phyloP scores from a whole-genome alignment of 2,329 filamentous ascomycete genomes.

The Elsinoe perseae region DNA sequence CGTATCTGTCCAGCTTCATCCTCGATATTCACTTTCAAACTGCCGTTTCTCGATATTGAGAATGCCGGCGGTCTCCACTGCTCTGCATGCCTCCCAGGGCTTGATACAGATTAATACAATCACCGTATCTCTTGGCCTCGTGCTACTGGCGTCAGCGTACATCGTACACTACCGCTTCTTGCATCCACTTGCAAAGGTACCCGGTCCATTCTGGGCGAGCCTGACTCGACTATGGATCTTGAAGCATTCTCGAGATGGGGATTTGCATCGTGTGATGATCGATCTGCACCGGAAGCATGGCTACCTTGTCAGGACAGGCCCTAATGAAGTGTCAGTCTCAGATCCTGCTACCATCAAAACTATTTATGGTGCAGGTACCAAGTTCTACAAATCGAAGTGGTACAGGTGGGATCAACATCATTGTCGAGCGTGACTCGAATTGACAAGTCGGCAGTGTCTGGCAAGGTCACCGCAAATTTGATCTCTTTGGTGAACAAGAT shows the following conservation, averaged over 20 bases:
- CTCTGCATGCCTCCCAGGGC: slow-evolving; percentile 7
- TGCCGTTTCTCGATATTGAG: background rate
- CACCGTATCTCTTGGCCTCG: slow-evolving; percentile 10
- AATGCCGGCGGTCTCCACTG: slow-evolving; percentile 8
- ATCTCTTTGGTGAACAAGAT: slow-evolving; percentile 35
- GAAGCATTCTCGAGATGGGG: slow-evolving; percentile 27
- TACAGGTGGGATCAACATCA: slow-evolving; percentile 25
- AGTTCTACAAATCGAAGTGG: slow-evolving; percentile 36
- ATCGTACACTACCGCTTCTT: slow-evolving; percentile 24
- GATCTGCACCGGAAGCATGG: slow-evolving; percentile 27
- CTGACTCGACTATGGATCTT: slow-evolving; percentile 27
- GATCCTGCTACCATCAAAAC: slow-evolving; percentile 26
- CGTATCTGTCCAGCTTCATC: background rate
- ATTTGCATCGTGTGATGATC: slow-evolving; percentile 27
- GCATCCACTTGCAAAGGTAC: slow-evolving; percentile 24
- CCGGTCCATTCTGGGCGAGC: slow-evolving; percentile 25
- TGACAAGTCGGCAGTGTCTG: slow-evolving; percentile 22
- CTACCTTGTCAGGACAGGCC: slow-evolving; percentile 27
- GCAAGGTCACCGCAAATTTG: slow-evolving; percentile 34
- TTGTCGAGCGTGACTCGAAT: background rate
- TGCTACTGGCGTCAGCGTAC: slow-evolving; percentile 18
- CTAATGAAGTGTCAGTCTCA: slow-evolving; percentile 28
- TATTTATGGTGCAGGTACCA: slow-evolving; percentile 33
- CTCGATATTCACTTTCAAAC: background rate
- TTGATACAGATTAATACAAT: background rate